Conservation (phyloP, 148 eudicot species). For the Selenicereus undatus region DNA sequence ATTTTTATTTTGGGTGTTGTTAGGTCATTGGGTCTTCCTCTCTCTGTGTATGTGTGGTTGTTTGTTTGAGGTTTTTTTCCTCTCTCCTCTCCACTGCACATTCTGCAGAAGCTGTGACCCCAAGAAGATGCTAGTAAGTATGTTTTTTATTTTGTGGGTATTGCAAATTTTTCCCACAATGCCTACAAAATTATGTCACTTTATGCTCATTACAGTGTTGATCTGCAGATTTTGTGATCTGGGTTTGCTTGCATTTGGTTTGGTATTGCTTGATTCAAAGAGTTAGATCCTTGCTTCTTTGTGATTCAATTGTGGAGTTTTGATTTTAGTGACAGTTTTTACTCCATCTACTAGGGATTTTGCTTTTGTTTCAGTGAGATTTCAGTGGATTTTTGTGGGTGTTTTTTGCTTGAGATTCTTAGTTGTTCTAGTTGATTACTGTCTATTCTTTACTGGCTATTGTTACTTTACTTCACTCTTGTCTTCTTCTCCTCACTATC, state of each 20-base stretch:
- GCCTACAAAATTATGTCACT: neutral
- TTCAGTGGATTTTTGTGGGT: neutral
- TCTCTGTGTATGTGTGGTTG: conserved; percentile 20
- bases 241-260: conserved; percentile 27
- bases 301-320: conserved; percentile 15
- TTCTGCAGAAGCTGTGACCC: conserved; percentile 33
- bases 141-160: conserved; percentile 37
- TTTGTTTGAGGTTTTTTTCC: conserved; percentile 25
- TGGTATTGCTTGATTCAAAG: neutral
- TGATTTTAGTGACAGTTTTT: conserved; percentile 3
- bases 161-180: conserved; percentile 14
- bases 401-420: neutral
- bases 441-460: conserved; percentile 7
- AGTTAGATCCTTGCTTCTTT: conserved; percentile 22
- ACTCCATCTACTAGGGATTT: neutral
- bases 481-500: neutral
- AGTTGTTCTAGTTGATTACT: neutral
- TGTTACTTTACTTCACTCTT: neutral
- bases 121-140: conserved; percentile 57
- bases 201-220: conserved; percentile 21
- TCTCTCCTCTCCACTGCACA: conserved; percentile 17
- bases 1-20: conserved; percentile 27
- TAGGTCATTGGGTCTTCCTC: conserved; percentile 31
- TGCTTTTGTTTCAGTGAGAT: conserved; percentile 16
- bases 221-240: conserved; percentile 31